Percentiles rank a stretch among this genome's conserved stretches.
Conservation (phyloP, 306 rosid species). For the Prunus padus region DNA sequence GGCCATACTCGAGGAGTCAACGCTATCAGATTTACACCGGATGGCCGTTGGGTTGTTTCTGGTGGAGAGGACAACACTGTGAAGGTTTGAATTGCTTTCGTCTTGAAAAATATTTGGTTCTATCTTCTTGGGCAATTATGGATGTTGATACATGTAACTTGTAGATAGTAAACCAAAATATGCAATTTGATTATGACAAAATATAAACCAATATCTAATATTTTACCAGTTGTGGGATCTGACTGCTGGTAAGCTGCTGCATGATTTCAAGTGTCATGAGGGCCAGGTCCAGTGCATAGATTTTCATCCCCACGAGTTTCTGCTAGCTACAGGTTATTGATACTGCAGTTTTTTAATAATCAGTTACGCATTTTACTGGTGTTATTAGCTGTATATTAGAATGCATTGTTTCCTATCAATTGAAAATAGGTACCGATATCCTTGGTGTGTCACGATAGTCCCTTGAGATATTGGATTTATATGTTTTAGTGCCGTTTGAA, state of each 20-base stretch:
- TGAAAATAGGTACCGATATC: background rate
- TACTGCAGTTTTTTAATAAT: slow-evolving; percentile 19
- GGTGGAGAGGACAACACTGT: slow-evolving; percentile 99
- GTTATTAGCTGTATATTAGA: slow-evolving; percentile 5
- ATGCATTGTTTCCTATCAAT: background rate
- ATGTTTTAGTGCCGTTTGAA: background rate
- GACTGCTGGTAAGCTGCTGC: slow-evolving; percentile 94
- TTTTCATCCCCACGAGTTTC: slow-evolving; percentile 95
- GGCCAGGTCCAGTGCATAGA: slow-evolving; percentile 98
- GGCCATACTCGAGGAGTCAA: slow-evolving; percentile 99
- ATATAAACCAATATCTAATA: slow-evolving; percentile 15
- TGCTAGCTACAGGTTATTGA: slow-evolving; percentile 89
- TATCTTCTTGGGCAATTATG: background rate
- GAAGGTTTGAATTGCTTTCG: slow-evolving; percentile 61
- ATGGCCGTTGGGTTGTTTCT: slow-evolving; percentile 99
- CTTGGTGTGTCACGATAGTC: background rate
- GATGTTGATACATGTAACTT: background rate
- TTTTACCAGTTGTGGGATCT: slow-evolving; percentile 90
- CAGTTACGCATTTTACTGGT: background rate
- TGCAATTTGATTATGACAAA: background rate
- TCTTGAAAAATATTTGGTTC: background rate
- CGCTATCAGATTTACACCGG: slow-evolving; percentile 97
- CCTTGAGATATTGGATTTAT: background rate
- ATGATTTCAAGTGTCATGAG: slow-evolving; percentile 90
- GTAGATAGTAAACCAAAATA: background rate